These are phyloP conservation scores for Tuber indicum DNA, from an alignment of 495 filamentous ascomycete genomes.

Conservation along the genomic window DNA sequence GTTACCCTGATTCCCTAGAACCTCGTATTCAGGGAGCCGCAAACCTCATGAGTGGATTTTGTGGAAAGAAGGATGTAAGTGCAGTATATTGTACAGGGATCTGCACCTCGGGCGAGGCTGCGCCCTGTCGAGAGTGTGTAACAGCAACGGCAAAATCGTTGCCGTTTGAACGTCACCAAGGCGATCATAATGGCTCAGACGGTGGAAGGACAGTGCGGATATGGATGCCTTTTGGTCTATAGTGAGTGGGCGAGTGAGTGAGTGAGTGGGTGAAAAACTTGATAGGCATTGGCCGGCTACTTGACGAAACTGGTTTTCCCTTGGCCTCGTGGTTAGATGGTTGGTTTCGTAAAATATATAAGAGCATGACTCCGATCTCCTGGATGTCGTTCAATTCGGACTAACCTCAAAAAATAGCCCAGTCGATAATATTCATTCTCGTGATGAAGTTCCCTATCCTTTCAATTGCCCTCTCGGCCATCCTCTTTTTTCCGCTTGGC, in stretches of 20 bases:
- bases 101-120: neutral
- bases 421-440: neutral
- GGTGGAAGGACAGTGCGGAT: neutral
- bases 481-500: neutral
- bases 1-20: neutral
- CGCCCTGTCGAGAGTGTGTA: neutral
- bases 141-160: neutral
- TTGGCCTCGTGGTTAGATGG: neutral
- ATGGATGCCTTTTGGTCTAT: neutral
- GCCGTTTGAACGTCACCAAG: neutral
- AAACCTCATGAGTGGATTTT: neutral
- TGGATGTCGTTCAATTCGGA: neutral
- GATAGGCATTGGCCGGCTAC: neutral
- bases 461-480: neutral
- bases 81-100: neutral
- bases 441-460: neutral
- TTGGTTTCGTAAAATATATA: neutral
- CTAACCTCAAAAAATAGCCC: neutral
- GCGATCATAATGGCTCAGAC: neutral
- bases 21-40: slow-evolving; percentile 1
- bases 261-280: neutral
- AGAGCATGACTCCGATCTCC: neutral
- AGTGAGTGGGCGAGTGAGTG: neutral
- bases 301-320: neutral
- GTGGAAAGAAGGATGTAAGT: neutral